These are phyloP conservation scores for Phellinidium pouzarii DNA, from an alignment of 1,284 basidiomycete genomes.

Conservation along the genomic window DNA sequence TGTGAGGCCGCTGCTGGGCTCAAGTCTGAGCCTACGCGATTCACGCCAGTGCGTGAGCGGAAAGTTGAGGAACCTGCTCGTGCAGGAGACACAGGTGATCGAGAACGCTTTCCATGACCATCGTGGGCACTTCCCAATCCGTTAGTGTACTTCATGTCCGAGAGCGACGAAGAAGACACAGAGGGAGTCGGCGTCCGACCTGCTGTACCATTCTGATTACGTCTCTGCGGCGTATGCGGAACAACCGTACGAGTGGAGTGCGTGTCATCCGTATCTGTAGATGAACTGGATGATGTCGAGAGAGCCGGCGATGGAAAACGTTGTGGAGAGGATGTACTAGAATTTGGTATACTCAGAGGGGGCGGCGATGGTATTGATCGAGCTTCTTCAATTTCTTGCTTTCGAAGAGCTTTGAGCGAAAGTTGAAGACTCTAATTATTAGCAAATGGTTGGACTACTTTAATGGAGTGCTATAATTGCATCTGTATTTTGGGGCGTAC, in stretches of 20 bases:
- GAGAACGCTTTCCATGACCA: conserved; percentile 19
- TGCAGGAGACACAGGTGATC: conserved; percentile 14
- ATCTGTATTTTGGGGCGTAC: conserved; percentile 37
- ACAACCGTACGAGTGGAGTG: conserved; percentile 51
- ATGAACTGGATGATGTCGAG: conserved; percentile 43
- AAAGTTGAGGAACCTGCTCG: conserved; percentile 1
- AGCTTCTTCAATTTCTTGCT: conserved; percentile 19
- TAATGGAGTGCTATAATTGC: background rate
- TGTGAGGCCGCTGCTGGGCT: background rate
- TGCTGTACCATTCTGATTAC: conserved; percentile 8
- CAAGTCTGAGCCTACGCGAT: background rate
- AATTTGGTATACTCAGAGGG: conserved; percentile 26
- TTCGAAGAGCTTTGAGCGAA: conserved; percentile 32
- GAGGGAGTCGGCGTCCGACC: conserved; percentile 13
- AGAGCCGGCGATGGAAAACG: conserved; percentile 20
- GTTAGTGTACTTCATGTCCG: conserved; percentile 23
- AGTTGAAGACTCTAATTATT: conserved; percentile 36
- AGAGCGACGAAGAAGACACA: conserved; percentile 16
- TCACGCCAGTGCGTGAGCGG: background rate
- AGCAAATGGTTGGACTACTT: conserved; percentile 5
- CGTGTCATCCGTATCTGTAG: conserved; percentile 42
- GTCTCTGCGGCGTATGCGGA: conserved; percentile 31
- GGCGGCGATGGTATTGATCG: conserved; percentile 23
- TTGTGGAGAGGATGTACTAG: conserved; percentile 26
- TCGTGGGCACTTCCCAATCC: conserved; percentile 18